These are phyloP conservation scores for Przewalskia tangutica DNA, from an alignment of 257 asterid species.

Conservation along the genomic window DNA sequence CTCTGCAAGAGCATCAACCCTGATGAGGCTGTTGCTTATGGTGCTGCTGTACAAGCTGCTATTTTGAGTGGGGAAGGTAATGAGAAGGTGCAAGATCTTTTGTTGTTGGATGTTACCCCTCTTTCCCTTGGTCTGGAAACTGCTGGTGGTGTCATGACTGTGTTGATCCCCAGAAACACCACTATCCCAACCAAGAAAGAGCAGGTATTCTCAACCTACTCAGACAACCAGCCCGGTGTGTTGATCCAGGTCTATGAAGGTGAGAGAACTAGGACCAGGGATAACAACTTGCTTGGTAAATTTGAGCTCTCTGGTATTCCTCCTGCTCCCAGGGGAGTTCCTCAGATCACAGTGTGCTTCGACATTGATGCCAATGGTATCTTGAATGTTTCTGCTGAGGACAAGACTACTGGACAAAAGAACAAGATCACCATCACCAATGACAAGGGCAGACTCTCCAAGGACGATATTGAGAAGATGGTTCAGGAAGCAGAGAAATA, in stretches of 20 bases:
- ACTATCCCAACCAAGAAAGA: constrained; percentile 80
- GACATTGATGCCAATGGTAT: constrained; percentile 83
- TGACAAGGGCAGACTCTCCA: constrained; percentile 71
- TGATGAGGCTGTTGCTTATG: constrained; percentile 78
- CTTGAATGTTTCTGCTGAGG: constrained; percentile 74
- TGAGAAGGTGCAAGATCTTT: constrained; percentile 69
- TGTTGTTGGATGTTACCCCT: constrained; percentile 73
- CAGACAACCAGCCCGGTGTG: constrained; percentile 80
- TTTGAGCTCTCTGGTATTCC: constrained; percentile 84
- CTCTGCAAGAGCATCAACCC: constrained; percentile 87
- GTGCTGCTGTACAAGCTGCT: constrained; percentile 88
- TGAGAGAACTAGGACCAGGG: constrained; percentile 64
- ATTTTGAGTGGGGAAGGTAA: constrained; percentile 78
- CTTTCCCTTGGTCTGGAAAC: constrained; percentile 71
- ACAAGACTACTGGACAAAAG: constrained; percentile 86
- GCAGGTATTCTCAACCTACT: constrained; percentile 73
- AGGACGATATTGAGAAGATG: constrained; percentile 85
- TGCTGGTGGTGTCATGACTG: constrained; percentile 89
- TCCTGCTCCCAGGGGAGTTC: constrained; percentile 81
- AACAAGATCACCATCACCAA: constrained; percentile 83
- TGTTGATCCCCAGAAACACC: constrained; percentile 65
- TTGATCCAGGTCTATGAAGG: constrained; percentile 82
- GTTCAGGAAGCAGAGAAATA: constrained; percentile 81
- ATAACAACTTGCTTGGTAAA: constrained; percentile 66
- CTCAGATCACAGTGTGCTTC: constrained; percentile 77